Evolutionary conservation across 1,139 yeast species (phyloP).

Genomic region (Hansenula lynferdii): DNA sequence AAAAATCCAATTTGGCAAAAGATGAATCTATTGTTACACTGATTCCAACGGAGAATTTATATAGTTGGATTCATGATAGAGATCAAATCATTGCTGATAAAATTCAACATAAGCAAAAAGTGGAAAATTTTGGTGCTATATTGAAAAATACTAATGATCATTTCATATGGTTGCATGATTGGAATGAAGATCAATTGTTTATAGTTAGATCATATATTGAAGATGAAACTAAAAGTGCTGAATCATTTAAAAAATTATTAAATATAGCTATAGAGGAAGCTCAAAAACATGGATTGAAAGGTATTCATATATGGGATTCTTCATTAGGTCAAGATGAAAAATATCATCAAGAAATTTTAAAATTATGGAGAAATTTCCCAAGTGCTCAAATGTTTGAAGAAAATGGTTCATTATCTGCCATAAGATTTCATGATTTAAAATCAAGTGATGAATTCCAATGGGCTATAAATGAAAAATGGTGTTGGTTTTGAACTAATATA

Average conservation of each 20-base stretch:
- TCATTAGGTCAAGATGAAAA: conserved; percentile 10
- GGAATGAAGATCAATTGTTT: conserved; percentile 32
- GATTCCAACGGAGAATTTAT: conserved; percentile 33
- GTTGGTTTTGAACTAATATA: conserved; percentile 19
- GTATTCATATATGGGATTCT: conserved; percentile 18
- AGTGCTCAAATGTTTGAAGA: conserved; percentile 4
- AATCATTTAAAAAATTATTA: conserved; percentile 13
- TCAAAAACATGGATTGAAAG: conserved; percentile 3
- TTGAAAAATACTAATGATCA: conserved; percentile 20
- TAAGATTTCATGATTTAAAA: conserved; percentile 12
- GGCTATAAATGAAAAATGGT: conserved; percentile 23
- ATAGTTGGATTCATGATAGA: conserved; percentile 38
- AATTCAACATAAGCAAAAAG: conserved; percentile 5
- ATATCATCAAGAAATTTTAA: conserved; percentile 3
- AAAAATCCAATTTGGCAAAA: conserved; percentile 5
- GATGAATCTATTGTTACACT: conserved; percentile 28
- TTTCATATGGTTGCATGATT: conserved; percentile 44
- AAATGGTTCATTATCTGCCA: conserved; percentile 15
- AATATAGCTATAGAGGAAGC: conserved; percentile 14
- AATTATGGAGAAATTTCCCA: conserved; percentile 6
- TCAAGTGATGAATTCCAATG: conserved; percentile 7
- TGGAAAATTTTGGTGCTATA: conserved; percentile 14
- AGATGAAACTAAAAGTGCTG: conserved; percentile 6
- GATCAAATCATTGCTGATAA: conserved; percentile 28
- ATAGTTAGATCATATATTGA: conserved; percentile 25